These are phyloP conservation scores for Xylaria venustula DNA, from an alignment of 495 filamentous ascomycete genomes.

Conservation along the genomic window DNA sequence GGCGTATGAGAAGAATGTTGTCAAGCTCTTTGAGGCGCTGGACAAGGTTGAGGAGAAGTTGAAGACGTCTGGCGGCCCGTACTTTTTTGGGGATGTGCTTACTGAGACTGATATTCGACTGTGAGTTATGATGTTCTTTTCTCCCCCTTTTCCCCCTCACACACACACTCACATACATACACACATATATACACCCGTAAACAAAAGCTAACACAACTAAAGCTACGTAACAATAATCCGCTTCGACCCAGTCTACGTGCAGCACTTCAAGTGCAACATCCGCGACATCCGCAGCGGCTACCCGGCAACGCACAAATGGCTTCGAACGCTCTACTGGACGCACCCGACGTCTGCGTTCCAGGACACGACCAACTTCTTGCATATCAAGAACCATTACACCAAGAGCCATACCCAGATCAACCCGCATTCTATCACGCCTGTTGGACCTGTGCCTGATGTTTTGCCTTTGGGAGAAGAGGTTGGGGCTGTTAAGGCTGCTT, in stretches of 20 bases:
- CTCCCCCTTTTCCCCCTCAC: not conserved
- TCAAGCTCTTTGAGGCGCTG: slow-evolving; percentile 66
- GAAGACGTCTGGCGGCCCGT: slow-evolving; percentile 50
- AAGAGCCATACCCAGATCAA: slow-evolving; percentile 53
- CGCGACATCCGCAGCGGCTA: slow-evolving; percentile 78
- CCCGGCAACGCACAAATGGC: slow-evolving; percentile 66
- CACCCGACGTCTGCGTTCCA: slow-evolving; percentile 45
- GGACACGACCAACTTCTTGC: slow-evolving; percentile 67
- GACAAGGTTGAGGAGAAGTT: slow-evolving; percentile 71
- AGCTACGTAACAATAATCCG: slow-evolving; percentile 79
- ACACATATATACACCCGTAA: too few species aligned
- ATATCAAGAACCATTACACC: slow-evolving; percentile 58
- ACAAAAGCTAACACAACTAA: not conserved
- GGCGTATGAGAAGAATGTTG: slow-evolving; percentile 70
- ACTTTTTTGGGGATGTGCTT: slow-evolving; percentile 63
- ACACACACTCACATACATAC: not conserved
- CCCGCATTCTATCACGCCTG: slow-evolving; percentile 56
- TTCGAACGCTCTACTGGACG: slow-evolving; percentile 67
- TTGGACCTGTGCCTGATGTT: slow-evolving; percentile 65
- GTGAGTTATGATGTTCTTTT: slow-evolving; percentile 23
- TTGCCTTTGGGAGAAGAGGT: slow-evolving; percentile 45
- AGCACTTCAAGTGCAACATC: slow-evolving; percentile 93
- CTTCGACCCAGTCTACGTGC: slow-evolving; percentile 87
- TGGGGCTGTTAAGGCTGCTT: slow-evolving; percentile 26
- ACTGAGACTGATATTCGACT: slow-evolving; percentile 79